Evolutionary conservation across 768 basidiomycete species (phyloP).

Genomic region (Rhizopogon sp.): DNA sequence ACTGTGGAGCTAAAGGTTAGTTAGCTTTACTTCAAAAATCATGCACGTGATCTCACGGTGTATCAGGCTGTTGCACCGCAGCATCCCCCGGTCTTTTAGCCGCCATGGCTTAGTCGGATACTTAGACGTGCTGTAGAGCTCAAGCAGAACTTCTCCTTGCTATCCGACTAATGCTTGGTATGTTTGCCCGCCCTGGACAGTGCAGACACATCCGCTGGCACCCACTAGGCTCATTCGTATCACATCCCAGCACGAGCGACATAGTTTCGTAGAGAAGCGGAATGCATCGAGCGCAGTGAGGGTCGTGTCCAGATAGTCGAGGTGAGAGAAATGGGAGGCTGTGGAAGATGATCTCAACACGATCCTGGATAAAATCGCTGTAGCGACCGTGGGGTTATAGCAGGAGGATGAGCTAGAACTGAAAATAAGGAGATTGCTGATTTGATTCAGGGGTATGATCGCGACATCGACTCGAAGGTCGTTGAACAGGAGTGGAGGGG

Average conservation of each 20-base stretch:
- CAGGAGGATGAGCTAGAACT: constrained; percentile 85
- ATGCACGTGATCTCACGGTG: too few species aligned
- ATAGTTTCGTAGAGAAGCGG: constrained; percentile 42
- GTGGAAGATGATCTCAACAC: constrained; percentile 77
- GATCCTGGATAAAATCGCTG: constrained; percentile 71
- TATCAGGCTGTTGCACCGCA: too few species aligned
- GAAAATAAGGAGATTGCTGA: constrained; percentile 77
- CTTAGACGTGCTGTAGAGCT: too few species aligned
- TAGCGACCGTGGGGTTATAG: constrained; percentile 75
- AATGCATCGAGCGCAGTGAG: constrained; percentile 64
- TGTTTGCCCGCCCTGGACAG: background rate
- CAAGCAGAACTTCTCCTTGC: too few species aligned
- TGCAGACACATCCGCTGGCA: constrained; percentile 28
- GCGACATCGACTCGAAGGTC: constrained; percentile 49
- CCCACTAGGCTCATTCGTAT: constrained; percentile 50
- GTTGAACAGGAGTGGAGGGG: constrained; percentile 86
- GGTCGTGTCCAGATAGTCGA: constrained; percentile 69
- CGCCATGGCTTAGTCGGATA: too few species aligned
- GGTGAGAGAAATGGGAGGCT: constrained; percentile 69
- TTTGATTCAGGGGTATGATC: constrained; percentile 66
- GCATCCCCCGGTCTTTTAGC: too few species aligned
- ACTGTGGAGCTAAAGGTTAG: too few species aligned
- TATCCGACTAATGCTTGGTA: too few species aligned
- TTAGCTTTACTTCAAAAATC: too few species aligned
- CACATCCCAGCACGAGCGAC: constrained; percentile 51